Evolutionary conservation across 371 early-diverging fungal species (phyloP).

Genomic region (Parasitella parasitica): DNA sequence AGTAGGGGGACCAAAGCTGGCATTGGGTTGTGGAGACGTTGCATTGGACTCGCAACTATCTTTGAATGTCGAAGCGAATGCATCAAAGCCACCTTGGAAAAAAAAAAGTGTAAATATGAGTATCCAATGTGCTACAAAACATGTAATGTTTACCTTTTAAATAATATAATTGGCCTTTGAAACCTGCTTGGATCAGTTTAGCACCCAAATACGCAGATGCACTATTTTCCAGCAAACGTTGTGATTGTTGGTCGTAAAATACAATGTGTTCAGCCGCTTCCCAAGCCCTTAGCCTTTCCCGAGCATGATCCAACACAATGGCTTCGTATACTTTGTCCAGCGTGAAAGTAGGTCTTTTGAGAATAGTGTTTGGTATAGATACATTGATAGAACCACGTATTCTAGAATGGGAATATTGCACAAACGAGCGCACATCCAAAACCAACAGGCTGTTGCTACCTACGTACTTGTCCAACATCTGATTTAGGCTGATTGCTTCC

Average conservation of each 20-base stretch:
- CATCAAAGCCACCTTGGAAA: conserved; percentile 44
- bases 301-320: conserved; percentile 48
- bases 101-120: background rate
- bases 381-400: conserved; percentile 53
- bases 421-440: conserved; percentile 59
- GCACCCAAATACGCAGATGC: conserved; percentile 44
- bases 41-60: conserved; percentile 30
- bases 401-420: conserved; percentile 44
- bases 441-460: conserved; percentile 21
- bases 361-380: conserved; percentile 59
- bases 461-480: background rate
- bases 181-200: conserved; percentile 35
- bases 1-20: conserved; percentile 17
- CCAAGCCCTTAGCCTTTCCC: conserved; percentile 46
- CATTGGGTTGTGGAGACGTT: background rate
- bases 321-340: conserved; percentile 57
- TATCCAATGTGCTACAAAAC: background rate
- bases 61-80: conserved; percentile 24
- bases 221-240: conserved; percentile 38
- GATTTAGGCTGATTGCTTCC: conserved; percentile 3
- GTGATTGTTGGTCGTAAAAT: conserved; percentile 55
- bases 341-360: conserved; percentile 59
- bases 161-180: conserved; percentile 46
- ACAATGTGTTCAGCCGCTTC: conserved; percentile 46
- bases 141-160: conserved; percentile 40